Base-by-base conservation (phyloP, 108 stramenopile species). In the Cylindrotheca closterium region DNA sequence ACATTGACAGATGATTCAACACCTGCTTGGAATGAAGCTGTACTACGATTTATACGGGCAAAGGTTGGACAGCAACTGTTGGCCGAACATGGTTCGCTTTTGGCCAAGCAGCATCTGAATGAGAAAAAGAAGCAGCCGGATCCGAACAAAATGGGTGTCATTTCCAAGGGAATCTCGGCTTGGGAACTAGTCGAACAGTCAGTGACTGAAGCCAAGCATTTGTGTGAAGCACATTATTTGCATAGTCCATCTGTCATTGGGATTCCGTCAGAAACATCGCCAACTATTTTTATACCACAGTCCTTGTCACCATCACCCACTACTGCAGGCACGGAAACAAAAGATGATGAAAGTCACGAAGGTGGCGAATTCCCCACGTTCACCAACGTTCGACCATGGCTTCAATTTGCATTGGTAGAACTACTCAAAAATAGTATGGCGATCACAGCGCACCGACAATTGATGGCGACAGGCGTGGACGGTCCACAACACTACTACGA, bases 391-490 rank as follows among this genome's bases (percentile, higher is more conserved):
- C 84, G 86, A 8, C 81, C 91, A 8, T 92, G 91, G 91, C 34
- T 86, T 26, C 86, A 87, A 71, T 85, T 89, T 66, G 73, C 81
- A 1, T 53, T 92, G 34, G 86, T 92, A 23, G 91, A 92, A 77
- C 47, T 92, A 7, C 54, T 81, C 5, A 92, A 92, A 52, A 92
- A 92, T 75, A 75, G 76, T 45, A 85, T 88, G 82, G 74, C 77
- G 10, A 73, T 85, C 4, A 81, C 75, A 17, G 73, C 89, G 15
- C 69, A 84, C 55, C 61, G 52, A 23, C 60, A 79, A 57, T 77
- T 42, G 7, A 15, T 15, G 37, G 37, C 7, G 15, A 42, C 37
- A 42, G 37, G 46, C 0, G 34, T 42, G 45, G 8, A 18, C 4
- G 1, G 23, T 27, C 37, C 29, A 0, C 49, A 70, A 4, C 50